Percentiles rank a stretch among this genome's conserved stretches.
These are phyloP conservation scores for Cladochytrium replicatum DNA, from an alignment of 192 early-diverging fungal genomes.

Conservation along the genomic window DNA sequence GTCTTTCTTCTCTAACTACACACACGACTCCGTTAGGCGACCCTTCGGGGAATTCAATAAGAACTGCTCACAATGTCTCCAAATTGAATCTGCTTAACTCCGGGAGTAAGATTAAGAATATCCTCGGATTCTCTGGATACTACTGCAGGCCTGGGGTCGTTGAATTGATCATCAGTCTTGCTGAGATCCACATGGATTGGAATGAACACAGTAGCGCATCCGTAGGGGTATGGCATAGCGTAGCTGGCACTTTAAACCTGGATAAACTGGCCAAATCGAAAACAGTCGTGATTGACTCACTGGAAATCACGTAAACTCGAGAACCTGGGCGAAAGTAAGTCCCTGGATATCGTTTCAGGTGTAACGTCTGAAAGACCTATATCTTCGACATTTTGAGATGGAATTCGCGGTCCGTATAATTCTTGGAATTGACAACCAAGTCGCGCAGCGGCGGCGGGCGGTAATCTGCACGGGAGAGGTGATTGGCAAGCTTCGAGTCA, in stretches of 20 bases:
- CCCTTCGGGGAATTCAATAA: too few relatives aligned
- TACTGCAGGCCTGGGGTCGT: constrained; percentile 1
- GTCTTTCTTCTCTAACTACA: background rate
- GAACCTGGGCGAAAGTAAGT: too few relatives aligned
- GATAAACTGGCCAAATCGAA: too few relatives aligned
- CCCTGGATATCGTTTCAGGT: too few relatives aligned
- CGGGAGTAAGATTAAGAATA: background rate
- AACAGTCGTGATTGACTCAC: too few relatives aligned
- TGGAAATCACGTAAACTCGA: too few relatives aligned
- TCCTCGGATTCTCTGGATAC: background rate
- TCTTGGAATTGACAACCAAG: constrained; percentile 7
- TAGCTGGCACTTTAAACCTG: too few relatives aligned
- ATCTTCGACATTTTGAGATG: constrained; percentile 7
- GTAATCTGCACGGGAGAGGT: too few relatives aligned
- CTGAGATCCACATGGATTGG: constrained; percentile 5
- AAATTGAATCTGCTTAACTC: background rate
- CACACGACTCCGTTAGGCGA: background rate
- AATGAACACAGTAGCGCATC: background rate
- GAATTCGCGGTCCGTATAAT: constrained; percentile 9
- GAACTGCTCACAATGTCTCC: background rate
- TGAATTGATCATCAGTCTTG: constrained; percentile 6
- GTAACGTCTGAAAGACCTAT: too few relatives aligned
- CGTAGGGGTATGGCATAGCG: too few relatives aligned
- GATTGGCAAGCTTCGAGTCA: too few relatives aligned
- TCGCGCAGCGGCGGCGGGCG: too few relatives aligned